phyloP scores from a whole-genome alignment of 2,329 filamentous ascomycete genomes.

The Nemania bipapillata region DNA sequence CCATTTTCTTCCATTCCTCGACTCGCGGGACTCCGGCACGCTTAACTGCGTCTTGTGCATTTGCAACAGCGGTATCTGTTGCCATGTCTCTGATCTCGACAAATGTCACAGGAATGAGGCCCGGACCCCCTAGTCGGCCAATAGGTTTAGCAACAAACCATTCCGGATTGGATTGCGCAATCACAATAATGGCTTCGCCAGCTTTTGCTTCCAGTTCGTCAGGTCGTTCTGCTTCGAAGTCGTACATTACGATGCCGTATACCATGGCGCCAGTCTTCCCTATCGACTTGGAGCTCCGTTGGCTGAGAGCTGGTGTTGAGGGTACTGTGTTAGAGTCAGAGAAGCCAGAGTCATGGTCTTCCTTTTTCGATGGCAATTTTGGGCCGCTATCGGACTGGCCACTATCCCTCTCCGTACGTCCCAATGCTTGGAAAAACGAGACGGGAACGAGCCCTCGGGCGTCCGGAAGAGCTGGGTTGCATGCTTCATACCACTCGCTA shows the following conservation, averaged over 20 bases:
- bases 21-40: constrained; percentile 92
- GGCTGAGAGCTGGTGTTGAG: constrained; percentile 53
- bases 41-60: constrained; percentile 85
- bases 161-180: constrained; percentile 96
- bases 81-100: constrained; percentile 96
- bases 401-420: constrained; percentile 91
- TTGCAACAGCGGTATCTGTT: constrained; percentile 81
- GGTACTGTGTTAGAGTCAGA: constrained; percentile 64
- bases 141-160: constrained; percentile 99
- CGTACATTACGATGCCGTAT: constrained; percentile 95
- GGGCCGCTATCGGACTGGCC: constrained; percentile 71
- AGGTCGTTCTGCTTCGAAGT: constrained; percentile 93
- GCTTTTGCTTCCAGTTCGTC: constrained; percentile 96
- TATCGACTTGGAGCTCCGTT: constrained; percentile 63
- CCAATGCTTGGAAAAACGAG: constrained; percentile 89
- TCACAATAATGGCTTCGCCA: constrained; percentile 96
- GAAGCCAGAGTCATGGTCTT: constrained; percentile 92
- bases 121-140: constrained; percentile 91
- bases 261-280: constrained; percentile 81
- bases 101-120: constrained; percentile 94
- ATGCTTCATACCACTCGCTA: constrained; percentile 96
- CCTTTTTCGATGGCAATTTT: constrained; percentile 64
- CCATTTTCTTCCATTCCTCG: constrained; percentile 99
- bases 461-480: constrained; percentile 88
- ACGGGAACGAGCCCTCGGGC: constrained; percentile 93